Percentiles rank a stretch among this genome's conserved stretches.
Conservation (phyloP, 768 basidiomycete genomes). For the Suillus bovinus region DNA sequence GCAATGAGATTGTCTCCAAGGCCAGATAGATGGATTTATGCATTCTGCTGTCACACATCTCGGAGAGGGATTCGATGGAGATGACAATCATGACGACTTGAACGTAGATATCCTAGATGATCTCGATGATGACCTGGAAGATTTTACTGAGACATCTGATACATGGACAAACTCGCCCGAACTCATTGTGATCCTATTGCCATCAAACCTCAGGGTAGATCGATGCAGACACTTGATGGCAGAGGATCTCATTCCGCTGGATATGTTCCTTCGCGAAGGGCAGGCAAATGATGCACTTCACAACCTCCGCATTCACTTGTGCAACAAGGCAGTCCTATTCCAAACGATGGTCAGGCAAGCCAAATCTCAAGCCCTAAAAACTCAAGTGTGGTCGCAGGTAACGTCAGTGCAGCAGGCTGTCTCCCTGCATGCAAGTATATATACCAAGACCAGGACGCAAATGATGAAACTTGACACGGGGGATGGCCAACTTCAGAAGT, state of each 20-base stretch:
- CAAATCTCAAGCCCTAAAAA: not conserved
- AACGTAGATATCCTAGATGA: too few species aligned
- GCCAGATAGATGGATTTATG: too few species aligned
- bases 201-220: too few species aligned
- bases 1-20: too few species aligned
- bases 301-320: slow-evolving; percentile 5
- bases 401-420: not conserved
- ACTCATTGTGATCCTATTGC: not conserved
- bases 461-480: not conserved
- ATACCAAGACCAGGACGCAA: not conserved
- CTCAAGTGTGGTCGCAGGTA: slow-evolving; percentile 3
- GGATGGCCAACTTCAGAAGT: too few species aligned
- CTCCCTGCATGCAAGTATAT: slow-evolving; percentile 4
- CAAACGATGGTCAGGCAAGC: slow-evolving; percentile 4
- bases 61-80: too few species aligned
- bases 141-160: not conserved
- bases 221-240: too few species aligned
- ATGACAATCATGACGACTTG: too few species aligned
- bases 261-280: not conserved
- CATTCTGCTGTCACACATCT: too few species aligned
- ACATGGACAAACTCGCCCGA: not conserved
- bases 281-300: slow-evolving; percentile 20
- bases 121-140: too few species aligned
- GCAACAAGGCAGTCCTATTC: slow-evolving; percentile 13
- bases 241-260: too few species aligned